These are phyloP conservation scores for Strobilomyces echinocephalus DNA, from an alignment of 768 basidiomycete species.

Conservation along the genomic window DNA sequence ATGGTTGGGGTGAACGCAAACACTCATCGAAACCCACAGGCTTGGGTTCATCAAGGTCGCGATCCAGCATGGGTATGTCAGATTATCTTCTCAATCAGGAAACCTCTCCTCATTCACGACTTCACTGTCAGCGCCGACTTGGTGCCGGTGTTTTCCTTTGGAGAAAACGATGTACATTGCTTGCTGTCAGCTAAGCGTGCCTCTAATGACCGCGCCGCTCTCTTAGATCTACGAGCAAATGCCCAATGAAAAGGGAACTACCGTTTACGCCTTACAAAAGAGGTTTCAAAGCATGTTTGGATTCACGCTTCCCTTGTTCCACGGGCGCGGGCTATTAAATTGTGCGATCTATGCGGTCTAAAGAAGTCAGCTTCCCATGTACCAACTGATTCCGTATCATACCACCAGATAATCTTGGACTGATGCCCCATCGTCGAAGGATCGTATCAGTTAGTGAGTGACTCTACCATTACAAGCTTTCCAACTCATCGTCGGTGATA, in stretches of 20 bases:
- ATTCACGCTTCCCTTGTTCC: constrained; percentile 96
- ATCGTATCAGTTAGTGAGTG: constrained; percentile 95
- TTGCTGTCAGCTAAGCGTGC: background rate
- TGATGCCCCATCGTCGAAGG: constrained; percentile 92
- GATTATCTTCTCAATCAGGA: background rate
- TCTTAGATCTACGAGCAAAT: constrained; percentile 91
- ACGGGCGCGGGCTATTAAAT: constrained; percentile 91
- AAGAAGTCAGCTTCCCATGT: background rate
- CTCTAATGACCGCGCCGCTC: background rate
- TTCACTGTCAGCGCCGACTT: constrained; percentile 68
- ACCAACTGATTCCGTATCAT: background rate
- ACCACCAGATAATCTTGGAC: constrained; percentile 71
- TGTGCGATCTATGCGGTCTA: constrained; percentile 52
- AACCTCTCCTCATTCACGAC: constrained; percentile 2
- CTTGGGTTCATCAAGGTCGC: constrained; percentile 95
- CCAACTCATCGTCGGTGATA: constrained; percentile 26
- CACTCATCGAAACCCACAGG: constrained; percentile 32
- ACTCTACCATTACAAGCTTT: background rate
- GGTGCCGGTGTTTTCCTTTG: constrained; percentile 97
- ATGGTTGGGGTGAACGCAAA: background rate
- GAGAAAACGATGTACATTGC: constrained; percentile 86
- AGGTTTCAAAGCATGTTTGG: constrained; percentile 90
- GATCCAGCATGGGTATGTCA: constrained; percentile 74
- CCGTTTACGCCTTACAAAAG: constrained; percentile 80
- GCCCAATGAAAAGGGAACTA: constrained; percentile 91